Conservation (phyloP, 768 basidiomycete genomes). For the Lactifluus echinatus region DNA sequence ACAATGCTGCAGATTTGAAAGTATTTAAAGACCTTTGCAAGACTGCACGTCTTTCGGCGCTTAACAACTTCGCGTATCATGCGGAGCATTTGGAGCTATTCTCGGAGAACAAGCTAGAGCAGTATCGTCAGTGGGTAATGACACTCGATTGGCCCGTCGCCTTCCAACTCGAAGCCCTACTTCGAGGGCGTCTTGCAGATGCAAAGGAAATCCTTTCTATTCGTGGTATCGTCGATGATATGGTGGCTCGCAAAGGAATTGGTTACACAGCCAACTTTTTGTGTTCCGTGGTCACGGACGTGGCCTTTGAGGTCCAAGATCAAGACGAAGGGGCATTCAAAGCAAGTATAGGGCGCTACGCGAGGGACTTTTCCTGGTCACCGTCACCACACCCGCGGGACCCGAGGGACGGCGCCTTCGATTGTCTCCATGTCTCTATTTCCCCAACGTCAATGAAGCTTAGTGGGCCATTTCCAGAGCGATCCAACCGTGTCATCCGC, state of each 20-base stretch:
- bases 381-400: neutral
- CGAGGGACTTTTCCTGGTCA: slow-evolving; percentile 16
- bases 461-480: slow-evolving; percentile 48
- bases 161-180: slow-evolving; percentile 47
- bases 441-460: slow-evolving; percentile 48
- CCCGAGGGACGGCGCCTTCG: slow-evolving; percentile 27
- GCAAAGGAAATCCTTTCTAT: slow-evolving; percentile 41
- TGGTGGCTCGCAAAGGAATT: slow-evolving; percentile 28
- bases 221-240: slow-evolving; percentile 27
- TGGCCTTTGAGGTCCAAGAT: slow-evolving; percentile 14
- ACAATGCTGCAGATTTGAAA: slow-evolving; percentile 26
- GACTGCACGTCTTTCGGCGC: slow-evolving; percentile 29
- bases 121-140: slow-evolving; percentile 29
- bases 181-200: slow-evolving; percentile 36
- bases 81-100: slow-evolving; percentile 39
- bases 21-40: slow-evolving; percentile 34
- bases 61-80: slow-evolving; percentile 29
- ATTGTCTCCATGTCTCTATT: slow-evolving; percentile 39
- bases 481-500: slow-evolving; percentile 55
- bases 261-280: slow-evolving; percentile 35
- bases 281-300: slow-evolving; percentile 29
- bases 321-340: slow-evolving; percentile 1
- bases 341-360: slow-evolving; percentile 25
- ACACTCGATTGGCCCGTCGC: slow-evolving; percentile 42
- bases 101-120: slow-evolving; percentile 28